Evolutionary conservation across 768 basidiomycete species (phyloP), one percentile per base, ranked within the genome.

Genomic region (Leucosporidium yakuticum): DNA sequence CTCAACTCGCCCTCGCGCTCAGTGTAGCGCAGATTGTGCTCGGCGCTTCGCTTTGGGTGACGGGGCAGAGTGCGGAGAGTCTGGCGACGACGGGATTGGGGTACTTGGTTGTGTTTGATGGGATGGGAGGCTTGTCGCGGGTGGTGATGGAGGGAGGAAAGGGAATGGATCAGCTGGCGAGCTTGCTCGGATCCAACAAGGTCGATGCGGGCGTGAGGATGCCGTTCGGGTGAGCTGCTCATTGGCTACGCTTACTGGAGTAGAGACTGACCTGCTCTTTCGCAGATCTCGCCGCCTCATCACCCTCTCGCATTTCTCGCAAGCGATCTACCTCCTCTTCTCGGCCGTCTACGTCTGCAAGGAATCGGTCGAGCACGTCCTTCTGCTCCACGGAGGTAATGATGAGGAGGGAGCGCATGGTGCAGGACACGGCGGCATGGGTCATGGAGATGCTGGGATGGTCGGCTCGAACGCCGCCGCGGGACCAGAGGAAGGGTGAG

Each of bases 51-150:
- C 63, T 98, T 14, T 99, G 96, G 96, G 87, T 92, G 0, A 83
- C 82, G 29, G 94, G 93, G 2, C 96, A 99, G 78, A 86, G 87
- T 68, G 84, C 86, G 27, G 93, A 93, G 23, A 92, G 91, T 58
- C 80, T 98, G 34, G 83, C 88, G 12, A 86, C 88, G 64, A 95
- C 95, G 1, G 96, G 92, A 0, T 78, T 99, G 23, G 96, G 95
- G 0, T 99, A 99, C 77, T 89, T 95, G 86, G 86, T 95, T 29
- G 92, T 97, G 2, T 99, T 97, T 76, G 95, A 98, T 77, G 85
- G 74, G 23, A 53, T 74, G 25, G 67, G 57, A 15, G 55, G 54
- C 20, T 63, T 68, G 61, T 49, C 49, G n/a, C 55, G 62, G 8
- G 61, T 63, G 44, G 47, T 70, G 19, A 65, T 74, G 48, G 66